Evolutionary conservation across 23 red algal species (phyloP), one percentile per base, ranked within the genome.

Genomic region (Gracilaria domingensis): DNA sequence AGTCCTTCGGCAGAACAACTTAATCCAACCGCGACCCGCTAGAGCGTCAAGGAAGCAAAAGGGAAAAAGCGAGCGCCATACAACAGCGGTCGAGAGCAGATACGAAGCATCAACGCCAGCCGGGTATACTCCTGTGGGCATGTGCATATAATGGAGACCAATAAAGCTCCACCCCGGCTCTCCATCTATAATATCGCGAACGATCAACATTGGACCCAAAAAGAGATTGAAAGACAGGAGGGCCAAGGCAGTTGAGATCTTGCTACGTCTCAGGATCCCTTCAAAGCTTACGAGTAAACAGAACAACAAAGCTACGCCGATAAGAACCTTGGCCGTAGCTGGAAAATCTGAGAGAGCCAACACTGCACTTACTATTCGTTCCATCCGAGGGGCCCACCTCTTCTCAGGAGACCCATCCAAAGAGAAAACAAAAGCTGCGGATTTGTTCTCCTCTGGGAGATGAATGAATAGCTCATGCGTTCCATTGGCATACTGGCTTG

Each of bases 1-100:
- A 42, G 34, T 81, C 30, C 23, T 59, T 36, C 79, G n/a, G n/a
- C 53, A 59, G 23, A 51, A 36, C 21, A 47, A 23, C 30, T 39
- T 47, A 38, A 50, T 8, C 53, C 35, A 32, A 82, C n/a, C 26
- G 47, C 54, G 29, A 45, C 26, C 23, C 53, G 48, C 37, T 36
- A 90, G 32, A 48, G 58, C 71, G 17, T 90, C 58, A 54, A 90
- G 42, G 69, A 80, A 90, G 40, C 73, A 90, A 60, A 64, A 72
- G 18, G 87, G 87, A 9, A 90, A 4, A 3, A 90, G 32, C 4
- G 45, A 66, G 32, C 55, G 29, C 54, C 57, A 90, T 9, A 90
- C 57, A 60, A 90, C 73, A 8, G 73, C 53, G 20, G 35, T 80
- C 49, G 74, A 59, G 12, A 90, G 53, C 29, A 80, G 66, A 81